Percentiles rank a stretch among this genome's conserved stretches.
These are phyloP conservation scores for Xanthoconium stramineum DNA, from an alignment of 768 basidiomycete species.

Conservation along the genomic window DNA sequence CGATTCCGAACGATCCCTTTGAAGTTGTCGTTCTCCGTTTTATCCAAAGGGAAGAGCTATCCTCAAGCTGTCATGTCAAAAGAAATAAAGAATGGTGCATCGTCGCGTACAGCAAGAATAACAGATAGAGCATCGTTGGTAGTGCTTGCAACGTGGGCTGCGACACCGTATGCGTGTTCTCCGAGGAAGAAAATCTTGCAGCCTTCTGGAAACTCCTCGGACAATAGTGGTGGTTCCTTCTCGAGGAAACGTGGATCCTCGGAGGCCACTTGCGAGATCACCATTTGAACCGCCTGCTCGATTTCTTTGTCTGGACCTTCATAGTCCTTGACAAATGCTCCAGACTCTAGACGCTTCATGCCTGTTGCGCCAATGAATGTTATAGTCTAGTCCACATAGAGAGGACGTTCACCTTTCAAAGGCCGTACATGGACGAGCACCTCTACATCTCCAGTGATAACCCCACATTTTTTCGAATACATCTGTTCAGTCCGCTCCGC, in stretches of 20 bases:
- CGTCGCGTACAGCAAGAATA: conserved; percentile 68
- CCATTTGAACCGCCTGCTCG: conserved; percentile 86
- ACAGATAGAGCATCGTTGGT: conserved; percentile 72
- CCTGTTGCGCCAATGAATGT: conserved; percentile 43
- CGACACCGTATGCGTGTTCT: conserved; percentile 92
- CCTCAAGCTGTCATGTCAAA: not conserved
- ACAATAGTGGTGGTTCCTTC: conserved; percentile 73
- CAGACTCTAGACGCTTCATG: conserved; percentile 83
- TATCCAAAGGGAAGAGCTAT: conserved; percentile 87
- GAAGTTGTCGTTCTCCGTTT: conserved; percentile 75
- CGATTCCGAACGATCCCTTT: conserved; percentile 56
- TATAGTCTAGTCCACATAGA: not conserved
- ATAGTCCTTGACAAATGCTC: conserved; percentile 94
- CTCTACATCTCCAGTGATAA: conserved; percentile 78
- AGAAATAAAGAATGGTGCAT: not conserved
- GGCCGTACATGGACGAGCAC: conserved; percentile 86
- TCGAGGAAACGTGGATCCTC: conserved; percentile 91
- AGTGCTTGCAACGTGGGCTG: conserved; percentile 82
- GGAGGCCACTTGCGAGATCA: conserved; percentile 71
- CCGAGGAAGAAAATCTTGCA: conserved; percentile 96
- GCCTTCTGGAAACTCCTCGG: conserved; percentile 86
- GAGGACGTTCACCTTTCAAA: conserved; percentile 65
- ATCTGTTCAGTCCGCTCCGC: conserved; percentile 77
- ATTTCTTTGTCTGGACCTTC: conserved; percentile 77
- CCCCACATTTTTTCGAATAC: conserved; percentile 88